Conservation (phyloP, 352 stramenopile species). For the Phytophthora sp. region DNA sequence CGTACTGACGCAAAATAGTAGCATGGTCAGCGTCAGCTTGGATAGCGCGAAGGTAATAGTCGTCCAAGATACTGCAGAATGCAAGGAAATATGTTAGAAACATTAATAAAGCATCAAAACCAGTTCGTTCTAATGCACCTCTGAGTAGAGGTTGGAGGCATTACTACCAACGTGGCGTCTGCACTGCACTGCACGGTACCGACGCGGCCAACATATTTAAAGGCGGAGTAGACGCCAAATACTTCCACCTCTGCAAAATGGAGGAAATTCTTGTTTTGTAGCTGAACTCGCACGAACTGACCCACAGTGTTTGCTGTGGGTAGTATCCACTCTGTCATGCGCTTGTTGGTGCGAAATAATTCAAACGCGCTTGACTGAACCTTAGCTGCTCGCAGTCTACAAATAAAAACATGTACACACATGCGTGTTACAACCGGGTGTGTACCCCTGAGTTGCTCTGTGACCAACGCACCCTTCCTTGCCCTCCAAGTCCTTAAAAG, state of each 20-base stretch:
- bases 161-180: conserved; percentile 89
- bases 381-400: conserved; percentile 84
- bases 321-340: conserved; percentile 90
- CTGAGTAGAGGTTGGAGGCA: conserved; percentile 69
- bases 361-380: conserved; percentile 79
- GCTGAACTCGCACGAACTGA: conserved; percentile 86
- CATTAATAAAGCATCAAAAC: too few relatives aligned
- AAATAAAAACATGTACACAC: too few relatives aligned
- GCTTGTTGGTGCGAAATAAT: conserved; percentile 76
- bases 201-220: conserved; percentile 85
- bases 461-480: conserved; percentile 60
- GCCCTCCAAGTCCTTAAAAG: conserved; percentile 83
- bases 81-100: background rate
- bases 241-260: conserved; percentile 93
- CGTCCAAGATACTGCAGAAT: conserved; percentile 51
- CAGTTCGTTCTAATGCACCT: too few relatives aligned
- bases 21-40: conserved; percentile 91
- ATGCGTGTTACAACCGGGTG: background rate
- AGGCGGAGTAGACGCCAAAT: conserved; percentile 89
- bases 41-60: conserved; percentile 90
- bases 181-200: conserved; percentile 81
- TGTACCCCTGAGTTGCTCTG: background rate
- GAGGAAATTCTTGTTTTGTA: conserved; percentile 90
- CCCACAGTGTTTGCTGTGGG: conserved; percentile 84
- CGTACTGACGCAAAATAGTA: conserved; percentile 90